A percentile compares a stretch with the other conserved stretches of the same genome.
phyloP scores from a whole-genome alignment of 2,329 filamentous ascomycete genomes.

The Magnaporthiopsis rhizophila region DNA sequence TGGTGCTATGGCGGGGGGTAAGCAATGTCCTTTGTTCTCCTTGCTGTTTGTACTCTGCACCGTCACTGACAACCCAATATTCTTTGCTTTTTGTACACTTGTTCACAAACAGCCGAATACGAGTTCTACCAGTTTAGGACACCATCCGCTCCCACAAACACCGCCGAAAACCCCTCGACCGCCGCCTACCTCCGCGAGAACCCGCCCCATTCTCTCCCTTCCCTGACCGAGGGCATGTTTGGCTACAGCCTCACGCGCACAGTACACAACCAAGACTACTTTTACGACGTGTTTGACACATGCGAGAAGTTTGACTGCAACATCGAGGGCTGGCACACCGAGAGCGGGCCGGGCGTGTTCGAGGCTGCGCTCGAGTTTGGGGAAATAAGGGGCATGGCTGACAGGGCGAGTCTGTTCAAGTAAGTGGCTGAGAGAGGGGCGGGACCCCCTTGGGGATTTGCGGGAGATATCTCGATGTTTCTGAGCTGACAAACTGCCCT shows the following conservation, averaged over 20 bases:
- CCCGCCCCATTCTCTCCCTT: slow-evolving; percentile 62
- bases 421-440: background rate
- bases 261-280: slow-evolving; percentile 86
- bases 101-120: slow-evolving; percentile 62
- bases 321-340: slow-evolving; percentile 93
- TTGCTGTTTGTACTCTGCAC: background rate
- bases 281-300: slow-evolving; percentile 76
- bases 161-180: slow-evolving; percentile 53
- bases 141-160: slow-evolving; percentile 37
- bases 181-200: slow-evolving; percentile 68
- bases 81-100: background rate
- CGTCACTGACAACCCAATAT: slow-evolving; percentile 3
- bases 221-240: slow-evolving; percentile 90
- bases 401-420: slow-evolving; percentile 89
- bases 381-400: slow-evolving; percentile 82
- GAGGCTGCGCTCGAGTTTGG: slow-evolving; percentile 91
- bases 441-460: background rate
- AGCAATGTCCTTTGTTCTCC: background rate
- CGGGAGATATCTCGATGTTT: background rate
- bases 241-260: slow-evolving; percentile 85
- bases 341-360: slow-evolving; percentile 88
- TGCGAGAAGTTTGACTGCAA: slow-evolving; percentile 71
- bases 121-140: slow-evolving; percentile 89
- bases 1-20: slow-evolving; percentile 83
- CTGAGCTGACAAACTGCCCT: background rate